A percentile compares a stretch with the other conserved stretches of the same genome.
phyloP scores from a whole-genome alignment of 83 land plant species.

The Thuja plicata region DNA sequence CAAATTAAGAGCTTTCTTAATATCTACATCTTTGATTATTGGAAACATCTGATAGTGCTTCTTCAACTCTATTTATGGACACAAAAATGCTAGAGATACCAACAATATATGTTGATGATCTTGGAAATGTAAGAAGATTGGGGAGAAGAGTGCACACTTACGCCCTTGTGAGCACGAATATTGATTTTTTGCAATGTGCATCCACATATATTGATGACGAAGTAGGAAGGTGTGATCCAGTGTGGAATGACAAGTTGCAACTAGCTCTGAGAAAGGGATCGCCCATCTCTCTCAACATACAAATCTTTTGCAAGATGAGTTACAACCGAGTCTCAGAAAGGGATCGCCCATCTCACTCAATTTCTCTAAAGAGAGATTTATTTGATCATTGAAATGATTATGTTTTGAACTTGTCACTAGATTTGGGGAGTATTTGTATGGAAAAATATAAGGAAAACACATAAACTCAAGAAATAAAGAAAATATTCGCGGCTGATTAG shows the following conservation, averaged over 20 bases:
- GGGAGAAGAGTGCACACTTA: background rate
- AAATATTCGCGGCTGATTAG: too few species aligned
- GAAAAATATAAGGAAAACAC: too few species aligned
- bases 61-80: background rate
- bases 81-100: background rate
- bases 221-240: background rate
- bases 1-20: too few species aligned
- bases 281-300: background rate
- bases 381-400: too few species aligned
- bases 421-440: too few species aligned
- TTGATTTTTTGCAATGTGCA: background rate
- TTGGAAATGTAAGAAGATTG: background rate
- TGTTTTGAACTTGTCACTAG: too few species aligned
- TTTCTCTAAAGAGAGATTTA: too few species aligned
- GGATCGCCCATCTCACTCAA: too few species aligned
- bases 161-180: background rate
- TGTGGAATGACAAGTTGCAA: background rate
- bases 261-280: background rate
- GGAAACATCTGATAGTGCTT: background rate
- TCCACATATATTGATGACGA: background rate
- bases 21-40: too few species aligned
- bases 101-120: background rate
- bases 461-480: too few species aligned
- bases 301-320: background rate
- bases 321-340: too few species aligned